phyloP scores from a whole-genome alignment of 2,329 filamentous ascomycete species.

The Fusarium tupiense region DNA sequence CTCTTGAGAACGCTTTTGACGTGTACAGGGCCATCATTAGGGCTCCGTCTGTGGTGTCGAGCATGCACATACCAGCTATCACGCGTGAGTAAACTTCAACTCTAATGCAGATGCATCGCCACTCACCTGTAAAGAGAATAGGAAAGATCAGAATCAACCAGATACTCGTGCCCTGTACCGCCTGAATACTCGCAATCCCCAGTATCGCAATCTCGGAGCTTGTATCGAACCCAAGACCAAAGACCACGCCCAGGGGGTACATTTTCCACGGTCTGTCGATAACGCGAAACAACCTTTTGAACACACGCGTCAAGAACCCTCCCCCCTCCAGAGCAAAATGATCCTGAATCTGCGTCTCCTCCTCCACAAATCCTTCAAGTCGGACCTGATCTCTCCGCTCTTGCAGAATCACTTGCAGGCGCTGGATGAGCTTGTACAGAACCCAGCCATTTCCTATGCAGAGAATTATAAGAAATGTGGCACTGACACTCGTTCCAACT shows the following conservation, averaged over 20 bases:
- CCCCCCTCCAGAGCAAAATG: conserved; percentile 78
- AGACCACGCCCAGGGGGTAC: conserved; percentile 89
- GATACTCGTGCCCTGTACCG: conserved; percentile 83
- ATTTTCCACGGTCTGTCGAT: conserved; percentile 89
- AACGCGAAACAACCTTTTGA: conserved; percentile 80
- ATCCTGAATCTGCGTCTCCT: conserved; percentile 45
- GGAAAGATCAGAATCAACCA: conserved; percentile 97
- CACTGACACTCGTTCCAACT: conserved; percentile 87
- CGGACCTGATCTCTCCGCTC: conserved; percentile 31
- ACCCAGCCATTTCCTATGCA: conserved; percentile 89
- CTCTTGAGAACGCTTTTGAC: conserved; percentile 78
- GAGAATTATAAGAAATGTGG: conserved; percentile 82
- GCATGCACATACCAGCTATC: conserved; percentile 88
- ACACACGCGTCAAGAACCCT: conserved; percentile 76
- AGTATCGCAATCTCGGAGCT: conserved; percentile 93
- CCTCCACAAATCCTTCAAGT: conserved; percentile 42
- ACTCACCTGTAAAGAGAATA: conserved; percentile 81
- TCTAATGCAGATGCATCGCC: too few relatives aligned
- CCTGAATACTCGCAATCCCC: conserved; percentile 89
- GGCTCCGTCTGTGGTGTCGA: conserved; percentile 92
- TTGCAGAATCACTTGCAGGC: conserved; percentile 70
- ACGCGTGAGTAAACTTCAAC: not conserved
- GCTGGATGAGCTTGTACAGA: conserved; percentile 76
- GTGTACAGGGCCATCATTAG: conserved; percentile 96
- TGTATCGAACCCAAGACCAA: conserved; percentile 94